Evolutionary conservation across 768 basidiomycete genomes (phyloP).

Genomic region (Gymnopilus dilepis): DNA sequence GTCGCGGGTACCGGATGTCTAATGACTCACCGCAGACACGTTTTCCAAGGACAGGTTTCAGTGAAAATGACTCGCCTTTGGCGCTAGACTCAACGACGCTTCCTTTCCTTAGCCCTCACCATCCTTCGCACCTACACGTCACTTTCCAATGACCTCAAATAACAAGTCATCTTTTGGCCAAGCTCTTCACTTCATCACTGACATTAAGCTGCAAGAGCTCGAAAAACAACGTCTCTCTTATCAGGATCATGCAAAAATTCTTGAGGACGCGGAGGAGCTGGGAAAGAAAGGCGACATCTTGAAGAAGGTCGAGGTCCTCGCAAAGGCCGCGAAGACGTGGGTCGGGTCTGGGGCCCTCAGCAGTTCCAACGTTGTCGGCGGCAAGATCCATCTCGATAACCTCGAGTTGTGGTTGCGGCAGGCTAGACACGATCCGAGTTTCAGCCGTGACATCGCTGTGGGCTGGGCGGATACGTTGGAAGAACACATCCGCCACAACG

Average conservation of each 20-base stretch:
- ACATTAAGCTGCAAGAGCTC: slow-evolving; percentile 48
- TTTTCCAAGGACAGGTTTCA: background rate
- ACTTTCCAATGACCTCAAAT: background rate
- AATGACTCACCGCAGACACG: background rate
- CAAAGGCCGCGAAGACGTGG: slow-evolving; percentile 41
- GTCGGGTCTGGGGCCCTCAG: slow-evolving; percentile 36
- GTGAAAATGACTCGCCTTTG: background rate
- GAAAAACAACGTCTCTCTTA: slow-evolving; percentile 44
- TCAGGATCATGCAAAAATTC: slow-evolving; percentile 37
- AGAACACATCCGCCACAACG: slow-evolving; percentile 40
- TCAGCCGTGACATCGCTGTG: slow-evolving; percentile 37
- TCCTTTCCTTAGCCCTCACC: background rate
- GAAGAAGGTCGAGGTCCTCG: slow-evolving; percentile 39
- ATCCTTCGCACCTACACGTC: too few species aligned
- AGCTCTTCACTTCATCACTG: slow-evolving; percentile 49
- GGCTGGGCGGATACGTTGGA: slow-evolving; percentile 44
- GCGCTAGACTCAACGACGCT: too few species aligned
- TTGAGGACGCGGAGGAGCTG: slow-evolving; percentile 31
- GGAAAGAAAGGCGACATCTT: slow-evolving; percentile 29
- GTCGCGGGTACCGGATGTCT: background rate
- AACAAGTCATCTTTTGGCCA: slow-evolving; percentile 32
- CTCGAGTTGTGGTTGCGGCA: slow-evolving; percentile 44
- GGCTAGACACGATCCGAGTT: slow-evolving; percentile 46
- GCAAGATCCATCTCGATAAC: slow-evolving; percentile 24
- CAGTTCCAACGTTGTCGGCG: slow-evolving; percentile 22